A percentile compares a stretch with the other conserved stretches of the same genome.
Conservation (phyloP, 108 stramenopile genomes). For the Craspedostauros australis region DNA sequence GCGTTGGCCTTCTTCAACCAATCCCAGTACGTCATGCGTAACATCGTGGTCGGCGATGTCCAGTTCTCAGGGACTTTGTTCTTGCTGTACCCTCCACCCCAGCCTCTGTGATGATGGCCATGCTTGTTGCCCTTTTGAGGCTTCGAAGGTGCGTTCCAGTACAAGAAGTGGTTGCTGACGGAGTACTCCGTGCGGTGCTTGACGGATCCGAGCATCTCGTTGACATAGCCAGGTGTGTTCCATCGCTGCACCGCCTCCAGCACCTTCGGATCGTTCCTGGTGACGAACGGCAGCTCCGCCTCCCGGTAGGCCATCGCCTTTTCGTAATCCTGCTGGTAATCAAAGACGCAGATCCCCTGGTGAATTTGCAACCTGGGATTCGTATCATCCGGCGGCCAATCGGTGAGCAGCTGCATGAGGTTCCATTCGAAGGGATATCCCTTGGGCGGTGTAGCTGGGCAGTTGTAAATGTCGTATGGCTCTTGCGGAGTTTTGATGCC, state of each 20-base stretch:
- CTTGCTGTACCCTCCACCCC: neutral
- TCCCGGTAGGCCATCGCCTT: conserved; percentile 83
- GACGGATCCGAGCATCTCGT: conserved; percentile 50
- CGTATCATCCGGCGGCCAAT: conserved; percentile 67
- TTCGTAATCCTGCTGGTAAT: conserved; percentile 61
- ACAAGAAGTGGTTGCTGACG: conserved; percentile 93
- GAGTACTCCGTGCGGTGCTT: conserved; percentile 64
- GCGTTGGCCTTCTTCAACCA: conserved; percentile 79
- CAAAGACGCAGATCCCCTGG: conserved; percentile 75
- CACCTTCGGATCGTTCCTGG: conserved; percentile 79
- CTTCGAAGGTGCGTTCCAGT: conserved; percentile 49
- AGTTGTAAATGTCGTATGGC: conserved; percentile 62
- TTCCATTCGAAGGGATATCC: conserved; percentile 79
- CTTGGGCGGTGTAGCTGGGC: conserved; percentile 65
- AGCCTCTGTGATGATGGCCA: neutral
- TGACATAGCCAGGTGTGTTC: conserved; percentile 77
- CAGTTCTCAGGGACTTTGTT: conserved; percentile 31
- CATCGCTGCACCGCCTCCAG: conserved; percentile 73
- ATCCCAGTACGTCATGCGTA: conserved; percentile 73
- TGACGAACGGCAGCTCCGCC: conserved; percentile 89
- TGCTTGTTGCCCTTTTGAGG: conserved; percentile 1
- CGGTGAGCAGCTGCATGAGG: conserved; percentile 53
- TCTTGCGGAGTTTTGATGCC: no score
- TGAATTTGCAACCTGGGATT: conserved; percentile 28
- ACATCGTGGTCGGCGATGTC: conserved; percentile 70